Evolutionary conservation across 1,139 yeast species (phyloP).

Genomic region (Pneumocystis murina): DNA sequence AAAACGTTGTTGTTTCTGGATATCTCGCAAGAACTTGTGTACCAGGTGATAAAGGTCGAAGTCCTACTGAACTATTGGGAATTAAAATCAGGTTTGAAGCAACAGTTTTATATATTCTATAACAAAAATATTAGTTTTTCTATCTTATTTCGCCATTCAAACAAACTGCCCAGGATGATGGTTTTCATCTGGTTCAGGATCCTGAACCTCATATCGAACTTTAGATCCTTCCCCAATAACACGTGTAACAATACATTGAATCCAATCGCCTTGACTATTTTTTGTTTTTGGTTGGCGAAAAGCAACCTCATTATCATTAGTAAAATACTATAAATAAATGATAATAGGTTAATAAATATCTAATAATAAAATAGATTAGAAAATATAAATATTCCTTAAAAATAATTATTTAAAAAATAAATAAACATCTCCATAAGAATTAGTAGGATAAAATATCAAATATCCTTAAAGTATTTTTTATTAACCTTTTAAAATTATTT

Average conservation of each 20-base stretch:
- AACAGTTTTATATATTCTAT: constrained; percentile 51
- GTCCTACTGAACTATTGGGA: constrained; percentile 36
- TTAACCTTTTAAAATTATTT: constrained; percentile 8
- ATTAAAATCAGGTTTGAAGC: constrained; percentile 68
- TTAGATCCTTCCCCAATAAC: constrained; percentile 61
- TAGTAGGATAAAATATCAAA: background rate
- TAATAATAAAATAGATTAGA: background rate
- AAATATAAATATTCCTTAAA: no score
- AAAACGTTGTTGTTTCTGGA: constrained; percentile 95
- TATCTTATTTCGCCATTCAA: background rate
- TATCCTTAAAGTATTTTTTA: constrained; percentile 1
- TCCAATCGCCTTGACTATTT: constrained; percentile 72
- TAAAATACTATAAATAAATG: background rate
- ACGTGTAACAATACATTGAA: constrained; percentile 78
- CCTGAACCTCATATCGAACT: constrained; percentile 59
- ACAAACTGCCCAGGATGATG: constrained; percentile 63
- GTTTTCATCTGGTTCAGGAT: constrained; percentile 93
- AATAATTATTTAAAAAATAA: no score
- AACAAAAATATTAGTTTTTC: background rate
- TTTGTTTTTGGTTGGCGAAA: constrained; percentile 40
- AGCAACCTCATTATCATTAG: constrained; percentile 39
- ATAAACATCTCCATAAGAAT: background rate
- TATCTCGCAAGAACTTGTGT: constrained; percentile 80
- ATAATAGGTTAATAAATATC: constrained; percentile 1
- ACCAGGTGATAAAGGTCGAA: constrained; percentile 55